phyloP scores from a whole-genome alignment of 2,329 filamentous ascomycete species.

The Leptographium radiaticola region DNA sequence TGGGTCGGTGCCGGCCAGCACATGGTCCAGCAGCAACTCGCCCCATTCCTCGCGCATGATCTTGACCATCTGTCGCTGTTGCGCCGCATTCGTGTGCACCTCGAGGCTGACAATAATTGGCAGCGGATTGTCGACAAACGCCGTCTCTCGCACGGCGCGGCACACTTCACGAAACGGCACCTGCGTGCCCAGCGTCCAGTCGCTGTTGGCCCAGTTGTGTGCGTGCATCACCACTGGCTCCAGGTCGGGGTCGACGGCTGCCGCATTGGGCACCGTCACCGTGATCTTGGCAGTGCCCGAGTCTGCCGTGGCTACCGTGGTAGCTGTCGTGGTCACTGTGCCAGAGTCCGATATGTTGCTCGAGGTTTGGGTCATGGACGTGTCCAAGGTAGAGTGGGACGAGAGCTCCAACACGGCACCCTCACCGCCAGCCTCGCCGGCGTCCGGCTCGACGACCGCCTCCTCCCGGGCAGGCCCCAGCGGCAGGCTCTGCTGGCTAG shows the following conservation, averaged over 20 bases:
- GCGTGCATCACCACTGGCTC: slow-evolving; percentile 76
- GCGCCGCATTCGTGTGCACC: slow-evolving; percentile 68
- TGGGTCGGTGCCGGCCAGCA: slow-evolving; percentile 36
- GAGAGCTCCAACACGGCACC: neutral
- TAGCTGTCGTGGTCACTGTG: neutral
- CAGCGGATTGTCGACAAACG: slow-evolving; percentile 61
- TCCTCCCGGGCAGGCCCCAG: neutral
- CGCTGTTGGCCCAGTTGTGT: slow-evolving; percentile 17
- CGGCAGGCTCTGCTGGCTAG: slow-evolving; percentile 14
- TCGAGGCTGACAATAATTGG: slow-evolving; percentile 89
- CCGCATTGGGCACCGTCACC: slow-evolving; percentile 6
- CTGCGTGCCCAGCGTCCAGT: slow-evolving; percentile 71
- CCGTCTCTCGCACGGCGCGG: slow-evolving; percentile 61
- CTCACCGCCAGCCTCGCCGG: neutral
- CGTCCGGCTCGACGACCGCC: neutral
- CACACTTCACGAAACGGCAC: slow-evolving; percentile 82
- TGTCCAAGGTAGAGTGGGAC: slow-evolving; percentile 7
- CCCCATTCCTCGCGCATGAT: slow-evolving; percentile 89
- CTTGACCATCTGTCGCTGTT: slow-evolving; percentile 84
- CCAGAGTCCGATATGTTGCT: too few relatives aligned
- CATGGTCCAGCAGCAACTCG: slow-evolving; percentile 53
- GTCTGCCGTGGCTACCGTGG: neutral
- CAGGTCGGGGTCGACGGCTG: slow-evolving; percentile 14
- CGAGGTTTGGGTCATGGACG: neutral
- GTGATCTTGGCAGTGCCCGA: slow-evolving; percentile 3